Conservation (phyloP, 345 rosid genomes). For the Diplotaxis tenuifolia region DNA sequence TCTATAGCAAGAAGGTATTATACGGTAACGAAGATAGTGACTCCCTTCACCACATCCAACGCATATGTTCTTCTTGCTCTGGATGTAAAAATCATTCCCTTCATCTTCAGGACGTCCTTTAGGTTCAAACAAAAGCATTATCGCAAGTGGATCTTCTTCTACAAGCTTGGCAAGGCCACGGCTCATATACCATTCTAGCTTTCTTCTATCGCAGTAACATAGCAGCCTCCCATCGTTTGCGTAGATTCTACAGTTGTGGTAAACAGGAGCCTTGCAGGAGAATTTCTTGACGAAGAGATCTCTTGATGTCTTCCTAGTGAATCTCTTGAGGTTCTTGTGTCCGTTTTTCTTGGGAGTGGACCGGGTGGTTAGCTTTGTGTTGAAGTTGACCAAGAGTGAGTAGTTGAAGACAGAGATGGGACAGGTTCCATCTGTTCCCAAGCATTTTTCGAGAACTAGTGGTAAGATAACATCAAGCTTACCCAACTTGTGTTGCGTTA, state of each 20-base stretch:
- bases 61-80: conserved; percentile 87
- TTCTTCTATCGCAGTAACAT: conserved; percentile 87
- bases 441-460: conserved; percentile 57
- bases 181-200: conserved; percentile 88
- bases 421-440: conserved; percentile 77
- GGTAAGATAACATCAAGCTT: conserved; percentile 47
- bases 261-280: conserved; percentile 96
- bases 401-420: conserved; percentile 70
- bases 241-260: conserved; percentile 91
- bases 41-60: conserved; percentile 95
- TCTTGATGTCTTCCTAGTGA: conserved; percentile 70
- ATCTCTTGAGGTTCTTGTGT: conserved; percentile 47
- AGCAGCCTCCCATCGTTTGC: conserved; percentile 91
- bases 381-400: conserved; percentile 59
- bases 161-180: conserved; percentile 80
- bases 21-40: conserved; percentile 87
- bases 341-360: conserved; percentile 53
- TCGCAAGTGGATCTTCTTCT: conserved; percentile 80
- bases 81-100: conserved; percentile 91
- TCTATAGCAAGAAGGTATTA: conserved; percentile 96
- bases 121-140: conserved; percentile 90
- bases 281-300: conserved; percentile 81
- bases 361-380: conserved; percentile 40
- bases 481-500: conserved; percentile 46
- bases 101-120: conserved; percentile 99